Conservation (phyloP, 768 basidiomycete genomes). For the Hydnomerulius pinastri region DNA sequence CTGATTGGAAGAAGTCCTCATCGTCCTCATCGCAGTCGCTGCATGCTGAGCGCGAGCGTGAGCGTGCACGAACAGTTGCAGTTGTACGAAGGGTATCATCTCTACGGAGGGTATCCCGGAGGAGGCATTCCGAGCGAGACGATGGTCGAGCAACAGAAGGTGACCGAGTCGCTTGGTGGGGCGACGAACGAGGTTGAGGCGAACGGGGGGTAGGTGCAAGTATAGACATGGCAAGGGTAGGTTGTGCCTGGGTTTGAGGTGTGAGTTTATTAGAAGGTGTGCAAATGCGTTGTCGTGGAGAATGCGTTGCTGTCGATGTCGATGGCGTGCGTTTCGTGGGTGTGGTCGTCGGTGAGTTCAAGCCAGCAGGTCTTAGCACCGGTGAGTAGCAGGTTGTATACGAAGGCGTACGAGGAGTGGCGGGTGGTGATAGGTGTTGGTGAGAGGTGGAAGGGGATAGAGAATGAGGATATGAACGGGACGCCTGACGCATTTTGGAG, state of each 20-base stretch:
- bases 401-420: slow-evolving; percentile 3
- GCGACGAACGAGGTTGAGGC: slow-evolving; percentile 11
- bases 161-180: slow-evolving; percentile 12
- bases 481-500: slow-evolving; percentile 2
- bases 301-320: slow-evolving; percentile 11
- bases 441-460: slow-evolving; percentile 14
- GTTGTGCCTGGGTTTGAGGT: slow-evolving; percentile 17
- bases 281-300: slow-evolving; percentile 15
- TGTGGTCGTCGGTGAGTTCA: background rate
- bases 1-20: slow-evolving; percentile 29
- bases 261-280: slow-evolving; percentile 8
- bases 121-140: slow-evolving; percentile 55
- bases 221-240: slow-evolving; percentile 41
- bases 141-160: slow-evolving; percentile 40
- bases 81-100: slow-evolving; percentile 41
- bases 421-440: slow-evolving; percentile 17
- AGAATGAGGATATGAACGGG: slow-evolving; percentile 22
- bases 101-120: slow-evolving; percentile 57
- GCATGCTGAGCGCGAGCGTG: slow-evolving; percentile 28
- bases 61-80: slow-evolving; percentile 17
- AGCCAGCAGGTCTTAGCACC: background rate
- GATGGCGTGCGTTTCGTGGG: slow-evolving; percentile 11
- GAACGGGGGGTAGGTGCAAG: slow-evolving; percentile 14
- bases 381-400: background rate
- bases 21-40: slow-evolving; percentile 28